Percentiles rank a stretch among this genome's conserved stretches.
phyloP scores from a whole-genome alignment of 2,329 filamentous ascomycete species.

The Talaromyces atroroseus region DNA sequence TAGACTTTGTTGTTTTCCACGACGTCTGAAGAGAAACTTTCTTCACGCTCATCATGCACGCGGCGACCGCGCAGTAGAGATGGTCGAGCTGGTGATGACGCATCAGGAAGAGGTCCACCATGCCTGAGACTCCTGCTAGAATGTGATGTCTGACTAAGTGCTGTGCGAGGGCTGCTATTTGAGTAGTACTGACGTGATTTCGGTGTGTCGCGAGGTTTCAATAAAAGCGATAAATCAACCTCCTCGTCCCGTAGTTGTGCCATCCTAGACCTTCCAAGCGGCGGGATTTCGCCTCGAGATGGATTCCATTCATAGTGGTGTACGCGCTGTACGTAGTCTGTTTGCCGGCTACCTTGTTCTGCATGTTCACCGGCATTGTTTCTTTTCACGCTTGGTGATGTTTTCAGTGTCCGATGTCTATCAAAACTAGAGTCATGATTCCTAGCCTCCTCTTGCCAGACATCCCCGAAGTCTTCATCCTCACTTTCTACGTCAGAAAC shows the following conservation, averaged over 20 bases:
- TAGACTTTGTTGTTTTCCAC: not conserved
- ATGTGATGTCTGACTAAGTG: conserved; percentile 15
- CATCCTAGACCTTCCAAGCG: conserved; percentile 29
- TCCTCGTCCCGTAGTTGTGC: conserved; percentile 30
- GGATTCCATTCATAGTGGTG: conserved; percentile 32
- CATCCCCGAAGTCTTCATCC: conserved; percentile 39
- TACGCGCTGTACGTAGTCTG: conserved; percentile 3
- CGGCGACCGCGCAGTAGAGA: not conserved
- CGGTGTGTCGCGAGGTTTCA: conserved; percentile 30
- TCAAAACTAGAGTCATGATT: conserved; percentile 30
- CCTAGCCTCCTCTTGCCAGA: conserved; percentile 44
- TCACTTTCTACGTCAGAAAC: conserved; percentile 8
- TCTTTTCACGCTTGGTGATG: conserved; percentile 19
- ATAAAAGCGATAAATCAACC: conserved; percentile 29
- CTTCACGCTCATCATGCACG: not conserved
- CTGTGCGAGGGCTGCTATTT: conserved; percentile 26
- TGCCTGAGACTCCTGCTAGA: conserved; percentile 1
- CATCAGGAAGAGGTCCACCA: not conserved
- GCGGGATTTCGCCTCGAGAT: conserved; percentile 23
- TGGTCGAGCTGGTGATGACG: not conserved
- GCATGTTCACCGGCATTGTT: not conserved
- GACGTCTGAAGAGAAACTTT: not conserved
- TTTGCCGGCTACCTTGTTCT: not conserved
- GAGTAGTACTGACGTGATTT: conserved; percentile 34
- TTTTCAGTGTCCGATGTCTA: conserved; percentile 18